Base-by-base conservation (phyloP, 164 flowering plant genomes). In the Tetracentron sinense region DNA sequence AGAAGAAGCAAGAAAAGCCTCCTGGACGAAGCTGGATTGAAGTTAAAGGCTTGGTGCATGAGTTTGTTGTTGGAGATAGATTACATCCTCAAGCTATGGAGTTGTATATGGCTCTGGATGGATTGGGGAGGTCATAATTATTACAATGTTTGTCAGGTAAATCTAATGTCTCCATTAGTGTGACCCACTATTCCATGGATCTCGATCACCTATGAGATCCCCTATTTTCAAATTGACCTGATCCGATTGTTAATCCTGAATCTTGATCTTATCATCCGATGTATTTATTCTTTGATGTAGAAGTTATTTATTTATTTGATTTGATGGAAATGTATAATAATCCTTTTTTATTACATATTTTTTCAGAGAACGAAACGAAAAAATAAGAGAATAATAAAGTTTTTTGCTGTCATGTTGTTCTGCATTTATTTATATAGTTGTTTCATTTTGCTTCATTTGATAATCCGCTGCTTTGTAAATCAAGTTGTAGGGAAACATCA, bases 21-120 rank as follows among this genome's bases (percentile, higher is more conserved):
- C 48, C 65, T 52, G 65, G 65, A 25, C 28, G 10, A 52, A 62
- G 65, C 38, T 62, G 65, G 65, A 62, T 62, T 6, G 31, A 51
- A 35, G 57, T 62, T 29, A 62, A 62, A 62, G 65, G 65, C 1
- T 26, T 62, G 48, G 48, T 62, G 3, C 49, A 62, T 33, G 33
- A 35, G 49, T 62, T 62, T 62, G 30, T 62, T 51, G 56, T 26
- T 25, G 57, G 65, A 35, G 65, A 62, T 62, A 35, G 52, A 51
- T 35, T 57, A 52, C 48, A 51, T 51, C 30, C 31, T 30, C 56
- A 15, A 12, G 7, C 49, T 52, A 21, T 12, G 33, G 65, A 62
- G 29, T 51, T 52, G 57, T 25, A 35, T 26, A 33, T 25, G 33
- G 15, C 53, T 62, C 57, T 62, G 0, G 26, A 62, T 35, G 57